These are phyloP conservation scores for Picochlorum sp. DNA, from an alignment of 139 green algal genomes.

Conservation along the genomic window DNA sequence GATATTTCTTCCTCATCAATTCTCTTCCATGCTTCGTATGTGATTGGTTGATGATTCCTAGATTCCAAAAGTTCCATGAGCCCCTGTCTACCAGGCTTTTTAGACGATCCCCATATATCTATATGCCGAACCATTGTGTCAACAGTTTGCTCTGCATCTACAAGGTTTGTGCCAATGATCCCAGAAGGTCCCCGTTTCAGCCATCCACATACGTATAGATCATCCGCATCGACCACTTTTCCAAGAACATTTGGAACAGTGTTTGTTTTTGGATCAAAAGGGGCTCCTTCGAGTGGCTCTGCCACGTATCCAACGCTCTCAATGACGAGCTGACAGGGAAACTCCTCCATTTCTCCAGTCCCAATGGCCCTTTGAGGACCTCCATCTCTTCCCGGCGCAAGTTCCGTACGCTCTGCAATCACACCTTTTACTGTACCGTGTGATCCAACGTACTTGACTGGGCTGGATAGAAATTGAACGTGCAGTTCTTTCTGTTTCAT, in stretches of 20 bases:
- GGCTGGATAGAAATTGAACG: constrained; percentile 68
- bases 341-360: constrained; percentile 31
- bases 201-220: constrained; percentile 83
- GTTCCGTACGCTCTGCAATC: constrained; percentile 32
- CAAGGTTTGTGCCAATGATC: constrained; percentile 87
- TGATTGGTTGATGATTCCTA: constrained; percentile 26
- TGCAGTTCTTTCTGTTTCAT: constrained; percentile 31
- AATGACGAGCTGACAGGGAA: constrained; percentile 46
- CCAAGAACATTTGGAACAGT: constrained; percentile 58
- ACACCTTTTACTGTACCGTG: constrained; percentile 15
- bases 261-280: constrained; percentile 55
- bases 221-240: constrained; percentile 17
- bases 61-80: constrained; percentile 38
- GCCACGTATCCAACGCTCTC: constrained; percentile 74
- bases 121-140: constrained; percentile 30
- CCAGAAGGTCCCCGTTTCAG: constrained; percentile 77
- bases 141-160: constrained; percentile 75
- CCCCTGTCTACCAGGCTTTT: not conserved
- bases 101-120: not conserved
- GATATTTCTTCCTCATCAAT: constrained; percentile 55
- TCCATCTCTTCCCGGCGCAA: constrained; percentile 9
- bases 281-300: constrained; percentile 51
- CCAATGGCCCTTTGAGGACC: constrained; percentile 37
- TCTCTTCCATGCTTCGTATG: constrained; percentile 48
- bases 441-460: constrained; percentile 34